Percentiles rank a stretch among this genome's conserved stretches.
These are phyloP conservation scores for Sisymbrium irio DNA, from an alignment of 345 rosid species.

Conservation along the genomic window DNA sequence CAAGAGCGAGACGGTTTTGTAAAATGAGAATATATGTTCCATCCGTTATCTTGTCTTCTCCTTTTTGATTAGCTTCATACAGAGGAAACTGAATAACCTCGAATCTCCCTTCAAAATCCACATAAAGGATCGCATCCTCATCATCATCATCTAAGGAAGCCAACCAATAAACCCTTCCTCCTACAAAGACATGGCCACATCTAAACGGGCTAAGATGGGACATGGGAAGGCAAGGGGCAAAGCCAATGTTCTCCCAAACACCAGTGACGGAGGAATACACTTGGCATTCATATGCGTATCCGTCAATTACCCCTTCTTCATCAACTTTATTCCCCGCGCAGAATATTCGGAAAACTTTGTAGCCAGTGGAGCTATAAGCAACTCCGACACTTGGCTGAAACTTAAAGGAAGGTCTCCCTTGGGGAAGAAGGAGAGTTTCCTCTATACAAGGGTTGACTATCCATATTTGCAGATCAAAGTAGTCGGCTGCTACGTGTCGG, in stretches of 20 bases:
- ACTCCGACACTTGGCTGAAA: conserved; percentile 31
- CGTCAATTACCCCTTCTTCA: neutral
- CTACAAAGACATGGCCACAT: conserved; percentile 19
- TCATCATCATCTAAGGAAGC: neutral
- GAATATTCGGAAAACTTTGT: conserved; percentile 35
- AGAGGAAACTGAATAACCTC: neutral
- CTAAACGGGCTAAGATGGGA: neutral
- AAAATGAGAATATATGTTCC: neutral
- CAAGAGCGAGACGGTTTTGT: conserved; percentile 15
- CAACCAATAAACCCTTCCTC: conserved; percentile 33
- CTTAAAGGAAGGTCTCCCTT: conserved; percentile 22
- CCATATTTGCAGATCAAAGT: conserved; percentile 31
- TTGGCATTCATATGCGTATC: conserved; percentile 15
- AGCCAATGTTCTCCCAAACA: conserved; percentile 33
- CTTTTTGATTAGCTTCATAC: neutral
- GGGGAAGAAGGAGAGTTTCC: conserved; percentile 34
- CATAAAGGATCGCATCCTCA: neutral
- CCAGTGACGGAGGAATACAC: conserved; percentile 32
- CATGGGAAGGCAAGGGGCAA: conserved; percentile 30
- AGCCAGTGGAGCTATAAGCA: conserved; percentile 30
- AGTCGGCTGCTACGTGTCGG: no score
- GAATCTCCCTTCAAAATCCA: conserved; percentile 4
- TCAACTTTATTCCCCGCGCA: neutral
- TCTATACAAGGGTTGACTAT: conserved; percentile 34
- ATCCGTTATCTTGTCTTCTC: neutral